Evolutionary conservation across 805 yeast genomes (phyloP).

Genomic region (Spathaspora boniae): DNA sequence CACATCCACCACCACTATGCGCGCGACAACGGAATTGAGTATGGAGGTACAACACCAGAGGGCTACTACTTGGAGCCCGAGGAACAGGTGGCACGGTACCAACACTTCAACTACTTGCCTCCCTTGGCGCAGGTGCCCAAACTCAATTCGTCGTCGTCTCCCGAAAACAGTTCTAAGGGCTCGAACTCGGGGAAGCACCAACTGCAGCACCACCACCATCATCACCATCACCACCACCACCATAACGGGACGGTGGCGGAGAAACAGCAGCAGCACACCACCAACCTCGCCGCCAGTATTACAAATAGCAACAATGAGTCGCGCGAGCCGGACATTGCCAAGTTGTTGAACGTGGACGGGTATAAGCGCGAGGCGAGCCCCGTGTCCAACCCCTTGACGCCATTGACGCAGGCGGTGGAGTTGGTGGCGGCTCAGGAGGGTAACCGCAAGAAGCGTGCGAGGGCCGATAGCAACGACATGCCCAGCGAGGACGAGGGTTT

Average conservation of each 20-base stretch:
- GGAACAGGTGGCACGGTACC: slow-evolving; percentile 52
- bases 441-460: slow-evolving; percentile 7
- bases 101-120: slow-evolving; percentile 73
- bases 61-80: slow-evolving; percentile 40
- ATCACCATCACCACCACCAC: slow-evolving; percentile 28
- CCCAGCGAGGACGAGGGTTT: slow-evolving; percentile 50
- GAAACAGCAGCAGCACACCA: slow-evolving; percentile 3
- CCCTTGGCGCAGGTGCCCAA: slow-evolving; percentile 70
- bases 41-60: slow-evolving; percentile 4
- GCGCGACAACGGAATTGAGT: slow-evolving; percentile 1
- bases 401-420: slow-evolving; percentile 40
- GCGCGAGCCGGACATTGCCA: slow-evolving; percentile 43
- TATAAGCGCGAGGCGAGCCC: slow-evolving; percentile 7
- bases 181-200: slow-evolving; percentile 1
- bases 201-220: slow-evolving; percentile 24
- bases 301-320: neutral
- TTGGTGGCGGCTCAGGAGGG: slow-evolving; percentile 33
- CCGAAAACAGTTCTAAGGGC: slow-evolving; percentile 19
- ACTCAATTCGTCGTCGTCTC: slow-evolving; percentile 55
- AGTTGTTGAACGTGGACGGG: slow-evolving; percentile 29
- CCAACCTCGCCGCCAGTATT: slow-evolving; percentile 3
- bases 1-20: slow-evolving; percentile 77
- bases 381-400: slow-evolving; percentile 25
- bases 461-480: slow-evolving; percentile 9
- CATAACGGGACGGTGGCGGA: slow-evolving; percentile 9